phyloP scores from a whole-genome alignment of 31 red algal species.

The Asparagopsis taxiformis region DNA sequence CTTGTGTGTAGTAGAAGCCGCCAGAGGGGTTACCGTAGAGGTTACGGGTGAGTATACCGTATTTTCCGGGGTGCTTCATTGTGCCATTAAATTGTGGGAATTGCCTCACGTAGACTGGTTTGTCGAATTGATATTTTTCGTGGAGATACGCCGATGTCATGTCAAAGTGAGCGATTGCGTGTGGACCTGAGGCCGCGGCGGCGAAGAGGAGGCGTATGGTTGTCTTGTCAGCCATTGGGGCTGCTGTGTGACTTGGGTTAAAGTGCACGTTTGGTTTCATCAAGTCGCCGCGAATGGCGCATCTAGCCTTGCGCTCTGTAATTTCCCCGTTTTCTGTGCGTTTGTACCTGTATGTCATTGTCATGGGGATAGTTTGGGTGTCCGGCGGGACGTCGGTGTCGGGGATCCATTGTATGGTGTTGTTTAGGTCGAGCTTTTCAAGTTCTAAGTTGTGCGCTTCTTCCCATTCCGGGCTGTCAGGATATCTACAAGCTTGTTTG shows the following conservation, averaged over 20 bases:
- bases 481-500: too few species aligned
- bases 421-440: too few species aligned
- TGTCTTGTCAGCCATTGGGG: constrained; percentile 9
- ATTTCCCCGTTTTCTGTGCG: neutral
- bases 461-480: too few species aligned
- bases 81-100: constrained; percentile 14
- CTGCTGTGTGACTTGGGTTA: neutral
- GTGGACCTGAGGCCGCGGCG: neutral
- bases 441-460: too few species aligned
- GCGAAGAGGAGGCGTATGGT: neutral
- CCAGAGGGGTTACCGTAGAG: constrained; percentile 7
- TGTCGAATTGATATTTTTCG: neutral
- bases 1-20: neutral
- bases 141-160: constrained; percentile 7
- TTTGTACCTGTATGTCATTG: constrained; percentile 1
- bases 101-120: constrained; percentile 6
- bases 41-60: neutral
- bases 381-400: constrained; percentile 1
- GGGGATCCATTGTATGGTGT: too few species aligned
- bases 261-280: constrained; percentile 1
- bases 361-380: constrained; percentile 3
- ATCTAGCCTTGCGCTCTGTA: neutral
- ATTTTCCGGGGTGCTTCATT: neutral
- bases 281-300: neutral
- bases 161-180: neutral